These are phyloP conservation scores for Fusarium mexicanum DNA, from an alignment of 2,329 filamentous ascomycete species.

Conservation along the genomic window DNA sequence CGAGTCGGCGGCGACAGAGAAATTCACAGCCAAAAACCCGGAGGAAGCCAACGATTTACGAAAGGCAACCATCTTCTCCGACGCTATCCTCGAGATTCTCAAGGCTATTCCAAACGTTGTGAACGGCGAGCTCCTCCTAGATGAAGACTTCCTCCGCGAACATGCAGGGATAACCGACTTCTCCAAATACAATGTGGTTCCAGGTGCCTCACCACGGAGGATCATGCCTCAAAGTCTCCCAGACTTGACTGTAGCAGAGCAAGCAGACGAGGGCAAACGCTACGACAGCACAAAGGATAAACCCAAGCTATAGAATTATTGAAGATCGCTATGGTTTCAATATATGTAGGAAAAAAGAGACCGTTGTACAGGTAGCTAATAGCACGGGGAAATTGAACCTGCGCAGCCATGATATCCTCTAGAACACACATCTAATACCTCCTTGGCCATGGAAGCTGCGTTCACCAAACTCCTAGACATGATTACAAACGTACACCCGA, in stretches of 20 bases:
- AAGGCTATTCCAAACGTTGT: constrained; percentile 66
- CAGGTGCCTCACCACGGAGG: constrained; percentile 70
- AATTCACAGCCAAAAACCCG: constrained; percentile 57
- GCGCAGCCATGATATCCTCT: constrained; percentile 34
- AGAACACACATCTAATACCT: constrained; percentile 39
- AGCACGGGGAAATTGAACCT: constrained; percentile 17
- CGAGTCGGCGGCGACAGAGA: constrained; percentile 77
- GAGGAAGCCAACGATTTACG: constrained; percentile 67
- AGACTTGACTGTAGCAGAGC: constrained; percentile 76
- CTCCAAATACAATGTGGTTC: constrained; percentile 74
- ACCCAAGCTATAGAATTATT: constrained; percentile 51
- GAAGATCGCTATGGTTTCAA: constrained; percentile 11
- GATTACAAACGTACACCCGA: constrained; percentile 31
- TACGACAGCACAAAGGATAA: constrained; percentile 68
- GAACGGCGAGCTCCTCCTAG: constrained; percentile 77
- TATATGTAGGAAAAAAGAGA: constrained; percentile 16
- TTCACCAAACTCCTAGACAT: constrained; percentile 37
- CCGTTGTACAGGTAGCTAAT: constrained; percentile 32
- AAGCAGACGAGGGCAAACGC: constrained; percentile 80
- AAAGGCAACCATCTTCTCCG: constrained; percentile 78
- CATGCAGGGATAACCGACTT: constrained; percentile 75
- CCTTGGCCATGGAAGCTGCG: constrained; percentile 22
- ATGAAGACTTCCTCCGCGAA: constrained; percentile 81
- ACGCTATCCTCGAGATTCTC: constrained; percentile 80
- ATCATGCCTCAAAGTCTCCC: constrained; percentile 82